Conservation (phyloP, 257 asterid species). For the Apocynum venetum region DNA sequence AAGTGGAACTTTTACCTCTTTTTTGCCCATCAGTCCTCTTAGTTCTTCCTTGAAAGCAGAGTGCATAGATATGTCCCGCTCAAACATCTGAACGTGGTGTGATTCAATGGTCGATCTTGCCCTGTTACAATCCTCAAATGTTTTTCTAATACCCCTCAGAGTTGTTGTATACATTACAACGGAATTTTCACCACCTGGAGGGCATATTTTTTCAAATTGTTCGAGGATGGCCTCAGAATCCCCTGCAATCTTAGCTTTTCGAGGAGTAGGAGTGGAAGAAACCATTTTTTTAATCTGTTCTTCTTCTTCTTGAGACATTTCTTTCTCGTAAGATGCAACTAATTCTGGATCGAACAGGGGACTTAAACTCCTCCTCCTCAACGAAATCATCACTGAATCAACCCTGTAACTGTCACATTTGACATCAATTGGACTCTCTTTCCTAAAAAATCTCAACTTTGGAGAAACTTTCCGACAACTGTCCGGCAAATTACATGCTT, state of each 20-base stretch:
- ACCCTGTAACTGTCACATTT: constrained; percentile 38
- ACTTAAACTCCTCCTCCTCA: constrained; percentile 47
- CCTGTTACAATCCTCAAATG: constrained; percentile 80
- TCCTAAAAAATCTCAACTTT: constrained; percentile 46
- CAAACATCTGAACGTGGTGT: constrained; percentile 41
- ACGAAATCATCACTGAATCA: constrained; percentile 37
- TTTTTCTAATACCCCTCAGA: constrained; percentile 78
- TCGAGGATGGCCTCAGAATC: constrained; percentile 34
- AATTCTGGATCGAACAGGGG: constrained; percentile 62
- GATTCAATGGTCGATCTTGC: constrained; percentile 65
- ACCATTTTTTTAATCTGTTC: constrained; percentile 57
- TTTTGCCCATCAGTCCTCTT: constrained; percentile 51
- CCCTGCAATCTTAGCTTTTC: constrained; percentile 18
- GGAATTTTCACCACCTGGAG: constrained; percentile 59
- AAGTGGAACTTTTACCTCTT: constrained; percentile 63
- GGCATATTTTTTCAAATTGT: constrained; percentile 44
- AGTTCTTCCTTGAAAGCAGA: constrained; percentile 75
- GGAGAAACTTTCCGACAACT: constrained; percentile 55
- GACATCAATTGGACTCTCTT: constrained; percentile 40
- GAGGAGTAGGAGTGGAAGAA: constrained; percentile 6
- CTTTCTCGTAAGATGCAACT: constrained; percentile 45
- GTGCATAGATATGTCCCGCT: constrained; percentile 81
- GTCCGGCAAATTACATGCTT: constrained; percentile 23
- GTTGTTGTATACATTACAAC: constrained; percentile 73
- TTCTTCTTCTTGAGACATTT: constrained; percentile 38